Base-by-base conservation (phyloP, 495 filamentous ascomycete species). In the Penicillium tannophilum region DNA sequence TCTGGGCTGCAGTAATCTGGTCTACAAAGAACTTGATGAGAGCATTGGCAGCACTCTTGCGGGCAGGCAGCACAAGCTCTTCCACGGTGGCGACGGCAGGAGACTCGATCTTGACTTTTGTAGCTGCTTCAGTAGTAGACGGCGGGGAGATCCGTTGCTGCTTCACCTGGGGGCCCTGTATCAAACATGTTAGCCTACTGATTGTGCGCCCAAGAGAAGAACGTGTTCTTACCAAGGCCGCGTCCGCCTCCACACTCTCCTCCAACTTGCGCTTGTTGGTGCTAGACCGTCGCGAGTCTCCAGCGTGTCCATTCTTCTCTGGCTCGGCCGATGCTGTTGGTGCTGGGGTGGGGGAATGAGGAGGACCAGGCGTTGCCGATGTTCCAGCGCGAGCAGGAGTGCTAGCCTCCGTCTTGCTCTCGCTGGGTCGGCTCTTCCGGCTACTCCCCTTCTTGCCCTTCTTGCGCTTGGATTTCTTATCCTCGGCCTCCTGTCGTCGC, bases 21-120 rank as follows among this genome's bases (percentile, higher is more conserved):
- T 80, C 73, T 68, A 79, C 73, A 60, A 90, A 81, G 43, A 79
- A 66, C 59, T 80, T 85, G 46, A 82, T 71, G 42, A 87, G 70
- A 48, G 76, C 77, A 23, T 63, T 72, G 16, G 81, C 85, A 52
- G 76, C 71, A 52, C 73, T 79, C 65, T 70, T 79, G 52, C 84
- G 81, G 56, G 81, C 76, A 5, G 73, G 64, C 23, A 75, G 77
- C 31, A 72, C 62, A 42, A 82, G 73, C 30, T 84, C 79, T 41
- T 78, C 72, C 17, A 76, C 58, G 23, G 67, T 67, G 19, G 20
- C 51, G 30, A 55, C 20, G 12, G 58, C 24, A 6, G 54, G 61
- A 44, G 66, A 60, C 49, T 73, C 74, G 42, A 74, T 62, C 60
- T 82, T 81, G 26, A 65, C 52, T 50, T 63, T 53, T 19, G 60